Evolutionary conservation across 2,329 filamentous ascomycete genomes (phyloP).

Genomic region (Aspergillus piperis): DNA sequence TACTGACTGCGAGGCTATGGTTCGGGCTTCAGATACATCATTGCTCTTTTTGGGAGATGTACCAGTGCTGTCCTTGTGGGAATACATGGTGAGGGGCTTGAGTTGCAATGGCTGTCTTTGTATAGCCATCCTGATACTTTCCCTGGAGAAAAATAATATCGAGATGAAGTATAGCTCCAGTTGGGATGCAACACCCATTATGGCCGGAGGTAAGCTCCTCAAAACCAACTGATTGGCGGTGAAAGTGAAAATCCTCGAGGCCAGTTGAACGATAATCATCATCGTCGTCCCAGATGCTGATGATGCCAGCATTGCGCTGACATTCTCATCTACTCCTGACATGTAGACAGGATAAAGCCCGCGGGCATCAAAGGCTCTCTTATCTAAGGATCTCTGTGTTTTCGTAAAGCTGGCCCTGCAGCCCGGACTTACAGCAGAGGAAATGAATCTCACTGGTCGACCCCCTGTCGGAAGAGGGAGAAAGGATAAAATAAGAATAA

Average conservation of each 20-base stretch:
- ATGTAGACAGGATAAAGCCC: constrained; percentile 11
- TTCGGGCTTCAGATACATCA: constrained; percentile 24
- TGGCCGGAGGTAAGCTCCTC: constrained; percentile 79
- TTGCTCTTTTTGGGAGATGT: constrained; percentile 11
- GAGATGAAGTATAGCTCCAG: constrained; percentile 91
- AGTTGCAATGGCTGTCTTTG: constrained; percentile 68
- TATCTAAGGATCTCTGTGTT: not conserved
- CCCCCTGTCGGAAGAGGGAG: too few species aligned
- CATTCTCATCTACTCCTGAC: constrained; percentile 21
- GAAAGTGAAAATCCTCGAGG: constrained; percentile 87
- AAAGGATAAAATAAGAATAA: too few species aligned
- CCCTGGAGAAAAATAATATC: constrained; percentile 90
- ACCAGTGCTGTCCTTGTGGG: constrained; percentile 16
- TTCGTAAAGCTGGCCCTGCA: not conserved
- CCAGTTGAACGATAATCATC: constrained; percentile 83
- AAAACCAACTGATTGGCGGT: constrained; percentile 87
- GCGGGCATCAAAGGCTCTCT: not conserved
- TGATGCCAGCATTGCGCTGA: constrained; percentile 28
- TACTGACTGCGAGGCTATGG: constrained; percentile 64
- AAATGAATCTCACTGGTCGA: too few species aligned
- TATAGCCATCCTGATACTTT: constrained; percentile 86
- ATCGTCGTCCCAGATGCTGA: constrained; percentile 73
- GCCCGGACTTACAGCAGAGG: not conserved
- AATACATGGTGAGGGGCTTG: constrained; percentile 12
- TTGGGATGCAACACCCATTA: constrained; percentile 84